Base-by-base conservation (phyloP, 2,329 filamentous ascomycete species). In the Fusarium odoratissimum region DNA sequence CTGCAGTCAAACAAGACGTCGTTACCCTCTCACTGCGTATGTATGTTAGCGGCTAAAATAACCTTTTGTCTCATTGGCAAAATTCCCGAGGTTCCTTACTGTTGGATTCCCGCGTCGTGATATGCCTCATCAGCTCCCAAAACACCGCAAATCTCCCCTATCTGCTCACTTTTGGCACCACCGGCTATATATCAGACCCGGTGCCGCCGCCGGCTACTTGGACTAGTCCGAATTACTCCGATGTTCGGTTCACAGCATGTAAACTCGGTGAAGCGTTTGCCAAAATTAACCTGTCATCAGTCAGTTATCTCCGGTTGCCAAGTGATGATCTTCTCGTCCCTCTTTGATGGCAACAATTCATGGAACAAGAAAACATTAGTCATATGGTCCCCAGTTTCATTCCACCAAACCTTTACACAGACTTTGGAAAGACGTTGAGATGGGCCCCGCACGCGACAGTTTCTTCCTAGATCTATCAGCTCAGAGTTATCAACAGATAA, bases 131-230 rank as follows among this genome's bases (percentile, higher is more conserved):
- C 55, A 49, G 38, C 37, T 46, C 67, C 25, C 65, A 69, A 69
- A 69, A 69, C 67, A 64, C 68, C 67, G 60, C 54, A 56, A 59
- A 49, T 48, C 51, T 71, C 48, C 54, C 63, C 65, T 64, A 74
- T 76, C 74, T 71, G 71, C 73, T 76, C 64, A 76, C 62, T 67
- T 64, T 69, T 76, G 59, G 45, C 64, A 72, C 69, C 62, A 73
- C 61, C 44, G 60, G 55, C 48, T 41, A 42, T 28, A 57, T 48
- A 46, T 40, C 57, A 54, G 66, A 63, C 55, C 49, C 58, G 38
- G 55, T 25, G 28, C 52, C 44, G 25, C 52, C 46, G 55, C 58
- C 52, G 64, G 31, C 46, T 60, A 40, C 65, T n/a, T 44, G 13
- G 21, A 37, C 14, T 30, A 33, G 46, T 49, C 74, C 72, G 74